Conservation (phyloP, 2,329 filamentous ascomycete genomes). For the Didymella sp. region DNA sequence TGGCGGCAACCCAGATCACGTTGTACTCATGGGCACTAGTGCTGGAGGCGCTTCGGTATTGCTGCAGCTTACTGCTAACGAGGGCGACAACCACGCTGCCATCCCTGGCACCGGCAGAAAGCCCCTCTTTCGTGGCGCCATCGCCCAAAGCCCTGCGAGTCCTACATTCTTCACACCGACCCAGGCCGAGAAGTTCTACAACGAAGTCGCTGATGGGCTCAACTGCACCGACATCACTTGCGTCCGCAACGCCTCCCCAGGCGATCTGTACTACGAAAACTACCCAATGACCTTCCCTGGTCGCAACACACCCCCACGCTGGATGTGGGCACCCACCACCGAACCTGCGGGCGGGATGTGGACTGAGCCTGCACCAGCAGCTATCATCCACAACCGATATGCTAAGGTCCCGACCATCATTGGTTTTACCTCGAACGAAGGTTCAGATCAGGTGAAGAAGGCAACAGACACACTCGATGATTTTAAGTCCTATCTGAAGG, state of each 20-base stretch:
- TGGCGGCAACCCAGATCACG: conserved; percentile 55
- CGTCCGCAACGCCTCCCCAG: conserved; percentile 35
- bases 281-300: conserved; percentile 45
- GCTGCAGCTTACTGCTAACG: conserved; percentile 41
- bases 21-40: conserved; percentile 54
- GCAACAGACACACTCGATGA: conserved; percentile 48
- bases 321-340: conserved; percentile 47
- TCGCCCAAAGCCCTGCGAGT: conserved; percentile 42
- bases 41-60: conserved; percentile 43
- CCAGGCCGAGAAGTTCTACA: conserved; percentile 43
- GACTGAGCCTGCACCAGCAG: conserved; percentile 37
- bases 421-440: conserved; percentile 47
- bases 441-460: conserved; percentile 52
- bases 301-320: conserved; percentile 41
- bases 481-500: conserved; percentile 43
- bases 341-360: conserved; percentile 40
- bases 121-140: conserved; percentile 42
- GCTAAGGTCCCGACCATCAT: conserved; percentile 43
- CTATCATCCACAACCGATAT: conserved; percentile 37
- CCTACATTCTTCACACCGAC: conserved; percentile 43
- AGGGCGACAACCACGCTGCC: conserved; percentile 37
- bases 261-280: conserved; percentile 44
- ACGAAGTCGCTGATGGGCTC: conserved; percentile 39
- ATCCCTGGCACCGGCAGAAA: conserved; percentile 39
- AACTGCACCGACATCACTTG: conserved; percentile 44